These are phyloP conservation scores for Cordia subcordata DNA, from an alignment of 257 asterid species.

Conservation along the genomic window DNA sequence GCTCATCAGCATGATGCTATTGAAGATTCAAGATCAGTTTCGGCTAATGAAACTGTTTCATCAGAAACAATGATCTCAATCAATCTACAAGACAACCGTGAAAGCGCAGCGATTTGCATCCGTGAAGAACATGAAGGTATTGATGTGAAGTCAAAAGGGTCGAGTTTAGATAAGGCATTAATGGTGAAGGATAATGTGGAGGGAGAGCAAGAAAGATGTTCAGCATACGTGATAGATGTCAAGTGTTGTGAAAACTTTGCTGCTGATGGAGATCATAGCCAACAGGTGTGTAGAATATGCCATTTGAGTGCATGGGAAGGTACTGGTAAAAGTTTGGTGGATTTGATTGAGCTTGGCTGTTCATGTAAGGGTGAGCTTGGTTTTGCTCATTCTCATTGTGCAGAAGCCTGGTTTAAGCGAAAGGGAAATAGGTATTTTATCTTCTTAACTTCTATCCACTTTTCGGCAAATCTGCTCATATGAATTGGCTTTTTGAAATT, in stretches of 20 bases:
- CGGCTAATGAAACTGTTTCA: background rate
- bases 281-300: conserved; percentile 63
- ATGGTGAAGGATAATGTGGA: conserved; percentile 13
- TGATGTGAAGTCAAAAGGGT: conserved; percentile 12
- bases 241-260: conserved; percentile 12
- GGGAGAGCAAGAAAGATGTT: conserved; percentile 19
- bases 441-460: no score
- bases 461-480: no score
- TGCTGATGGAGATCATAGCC: conserved; percentile 23
- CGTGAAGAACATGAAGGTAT: background rate
- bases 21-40: background rate
- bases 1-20: background rate
- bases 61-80: background rate
- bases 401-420: conserved; percentile 74
- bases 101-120: background rate
- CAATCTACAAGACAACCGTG: background rate
- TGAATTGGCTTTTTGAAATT: no score
- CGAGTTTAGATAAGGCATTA: conserved; percentile 3
- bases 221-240: conserved; percentile 39
- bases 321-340: conserved; percentile 26
- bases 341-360: conserved; percentile 79
- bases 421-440: conserved; percentile 57
- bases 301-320: conserved; percentile 61
- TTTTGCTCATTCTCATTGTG: conserved; percentile 63
- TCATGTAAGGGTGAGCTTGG: conserved; percentile 91